A percentile compares a stretch with the other conserved stretches of the same genome.
phyloP scores from a whole-genome alignment of 805 yeast genomes.

The Saturnispora dispora region DNA sequence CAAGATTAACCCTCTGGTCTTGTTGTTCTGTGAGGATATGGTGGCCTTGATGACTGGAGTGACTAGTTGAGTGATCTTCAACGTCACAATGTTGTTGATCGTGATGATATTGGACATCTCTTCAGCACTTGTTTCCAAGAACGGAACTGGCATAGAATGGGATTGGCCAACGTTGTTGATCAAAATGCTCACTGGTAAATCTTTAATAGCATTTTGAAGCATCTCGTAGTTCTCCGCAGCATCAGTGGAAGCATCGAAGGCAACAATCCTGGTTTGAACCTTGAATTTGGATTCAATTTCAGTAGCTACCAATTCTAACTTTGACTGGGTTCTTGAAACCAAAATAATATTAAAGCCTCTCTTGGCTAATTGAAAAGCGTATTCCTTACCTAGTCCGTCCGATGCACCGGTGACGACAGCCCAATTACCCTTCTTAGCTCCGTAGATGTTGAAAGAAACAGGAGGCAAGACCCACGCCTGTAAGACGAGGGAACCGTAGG shows the following conservation, averaged over 20 bases:
- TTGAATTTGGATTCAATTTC: slow-evolving; percentile 53
- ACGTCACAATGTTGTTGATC: slow-evolving; percentile 76
- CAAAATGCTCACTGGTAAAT: slow-evolving; percentile 59
- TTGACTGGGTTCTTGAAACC: slow-evolving; percentile 70
- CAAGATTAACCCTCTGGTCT: slow-evolving; percentile 62
- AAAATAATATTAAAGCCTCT: slow-evolving; percentile 77
- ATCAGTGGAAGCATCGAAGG: slow-evolving; percentile 72
- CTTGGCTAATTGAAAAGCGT: slow-evolving; percentile 73
- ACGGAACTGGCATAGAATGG: slow-evolving; percentile 92
- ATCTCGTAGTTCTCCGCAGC: slow-evolving; percentile 44
- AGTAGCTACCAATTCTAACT: slow-evolving; percentile 55
- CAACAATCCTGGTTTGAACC: slow-evolving; percentile 57
- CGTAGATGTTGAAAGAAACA: slow-evolving; percentile 54
- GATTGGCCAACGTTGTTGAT: slow-evolving; percentile 93
- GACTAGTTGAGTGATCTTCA: slow-evolving; percentile 72
- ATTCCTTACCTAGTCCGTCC: slow-evolving; percentile 95
- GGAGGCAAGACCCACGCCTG: slow-evolving; percentile 61
- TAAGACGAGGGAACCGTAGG: slow-evolving; percentile 42
- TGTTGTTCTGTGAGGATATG: slow-evolving; percentile 30
- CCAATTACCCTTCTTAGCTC: slow-evolving; percentile 70
- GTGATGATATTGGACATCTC: slow-evolving; percentile 78
- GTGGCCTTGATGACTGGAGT: slow-evolving; percentile 60
- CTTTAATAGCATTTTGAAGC: slow-evolving; percentile 38
- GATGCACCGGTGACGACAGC: slow-evolving; percentile 97
- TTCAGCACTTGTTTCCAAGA: slow-evolving; percentile 62